Percentiles rank a stretch among this genome's conserved stretches.
phyloP scores from a whole-genome alignment of 192 early-diverging fungal species.

The Backusella tuberculispora region DNA sequence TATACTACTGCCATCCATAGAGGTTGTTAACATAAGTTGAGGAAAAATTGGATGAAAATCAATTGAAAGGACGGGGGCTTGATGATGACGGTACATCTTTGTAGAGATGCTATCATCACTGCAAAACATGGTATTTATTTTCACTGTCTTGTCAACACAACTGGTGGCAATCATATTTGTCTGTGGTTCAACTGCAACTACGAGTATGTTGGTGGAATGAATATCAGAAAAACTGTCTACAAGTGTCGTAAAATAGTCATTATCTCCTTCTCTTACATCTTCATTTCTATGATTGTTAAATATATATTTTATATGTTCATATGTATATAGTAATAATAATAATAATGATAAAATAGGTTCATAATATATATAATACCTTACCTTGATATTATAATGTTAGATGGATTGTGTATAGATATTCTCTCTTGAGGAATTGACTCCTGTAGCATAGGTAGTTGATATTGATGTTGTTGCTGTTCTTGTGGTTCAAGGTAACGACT shows the following conservation, averaged over 20 bases:
- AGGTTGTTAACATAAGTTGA: constrained; percentile 53
- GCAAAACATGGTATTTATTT: constrained; percentile 47
- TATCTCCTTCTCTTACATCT: constrained; percentile 38
- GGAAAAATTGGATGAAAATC: constrained; percentile 62
- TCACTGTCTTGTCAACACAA: constrained; percentile 65
- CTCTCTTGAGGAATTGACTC: background rate
- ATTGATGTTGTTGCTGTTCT: too few species aligned
- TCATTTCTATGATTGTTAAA: background rate
- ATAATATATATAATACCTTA: background rate
- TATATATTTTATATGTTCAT: background rate
- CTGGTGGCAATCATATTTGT: constrained; percentile 51
- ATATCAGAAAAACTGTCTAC: constrained; percentile 44
- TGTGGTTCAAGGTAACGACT: constrained; percentile 28
- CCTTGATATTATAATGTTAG: background rate
- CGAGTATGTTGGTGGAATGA: constrained; percentile 64
- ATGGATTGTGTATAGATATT: background rate
- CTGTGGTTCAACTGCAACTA: constrained; percentile 40
- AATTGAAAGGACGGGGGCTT: constrained; percentile 62
- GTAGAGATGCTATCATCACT: constrained; percentile 42
- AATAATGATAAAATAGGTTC: background rate
- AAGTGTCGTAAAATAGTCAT: constrained; percentile 47
- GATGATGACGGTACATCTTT: constrained; percentile 48
- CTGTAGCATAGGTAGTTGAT: background rate
- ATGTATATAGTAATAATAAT: background rate
- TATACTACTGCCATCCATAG: constrained; percentile 54